phyloP scores from a whole-genome alignment of 148 eudicot genomes.

The Chenopodium berlandieri region DNA sequence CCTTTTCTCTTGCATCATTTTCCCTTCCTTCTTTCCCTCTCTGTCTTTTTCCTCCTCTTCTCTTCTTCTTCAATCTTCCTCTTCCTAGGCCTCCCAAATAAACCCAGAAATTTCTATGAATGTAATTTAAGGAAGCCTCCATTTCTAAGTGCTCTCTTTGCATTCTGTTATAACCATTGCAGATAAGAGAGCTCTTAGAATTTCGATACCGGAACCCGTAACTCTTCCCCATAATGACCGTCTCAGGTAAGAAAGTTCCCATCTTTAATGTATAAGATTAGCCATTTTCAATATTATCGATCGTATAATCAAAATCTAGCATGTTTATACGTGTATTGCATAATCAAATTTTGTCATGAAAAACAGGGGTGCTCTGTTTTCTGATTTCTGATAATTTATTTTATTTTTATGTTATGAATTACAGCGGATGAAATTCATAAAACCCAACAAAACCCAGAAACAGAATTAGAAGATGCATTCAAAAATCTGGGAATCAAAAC shows the following conservation, averaged over 20 bases:
- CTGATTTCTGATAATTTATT: neutral
- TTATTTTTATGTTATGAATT: neutral
- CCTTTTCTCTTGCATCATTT: slow-evolving; percentile 18
- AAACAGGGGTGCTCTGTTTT: slow-evolving; percentile 26
- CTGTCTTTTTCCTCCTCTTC: neutral
- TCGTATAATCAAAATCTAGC: neutral
- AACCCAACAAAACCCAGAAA: slow-evolving; percentile 30
- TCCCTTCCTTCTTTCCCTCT: neutral
- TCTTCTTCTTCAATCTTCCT: neutral
- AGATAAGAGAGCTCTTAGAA: slow-evolving; percentile 24
- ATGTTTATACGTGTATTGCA: neutral
- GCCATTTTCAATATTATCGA: neutral
- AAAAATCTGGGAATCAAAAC: slow-evolving; percentile 10
- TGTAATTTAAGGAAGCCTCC: slow-evolving; percentile 1
- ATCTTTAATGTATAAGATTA: neutral
- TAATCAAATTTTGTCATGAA: neutral
- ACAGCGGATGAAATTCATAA: slow-evolving; percentile 16
- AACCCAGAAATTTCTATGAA: slow-evolving; percentile 1
- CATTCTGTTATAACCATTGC: neutral
- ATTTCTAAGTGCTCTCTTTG: slow-evolving; percentile 20
- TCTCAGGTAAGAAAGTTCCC: slow-evolving; percentile 34
- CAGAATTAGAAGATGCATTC: slow-evolving; percentile 13
- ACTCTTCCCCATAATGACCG: slow-evolving; percentile 10
- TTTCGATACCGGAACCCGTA: slow-evolving; percentile 7
- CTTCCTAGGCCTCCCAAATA: neutral